Evolutionary conservation across 2,329 filamentous ascomycete species (phyloP), one percentile per base, ranked within the genome.

Genomic region (Fusarium anguioides): DNA sequence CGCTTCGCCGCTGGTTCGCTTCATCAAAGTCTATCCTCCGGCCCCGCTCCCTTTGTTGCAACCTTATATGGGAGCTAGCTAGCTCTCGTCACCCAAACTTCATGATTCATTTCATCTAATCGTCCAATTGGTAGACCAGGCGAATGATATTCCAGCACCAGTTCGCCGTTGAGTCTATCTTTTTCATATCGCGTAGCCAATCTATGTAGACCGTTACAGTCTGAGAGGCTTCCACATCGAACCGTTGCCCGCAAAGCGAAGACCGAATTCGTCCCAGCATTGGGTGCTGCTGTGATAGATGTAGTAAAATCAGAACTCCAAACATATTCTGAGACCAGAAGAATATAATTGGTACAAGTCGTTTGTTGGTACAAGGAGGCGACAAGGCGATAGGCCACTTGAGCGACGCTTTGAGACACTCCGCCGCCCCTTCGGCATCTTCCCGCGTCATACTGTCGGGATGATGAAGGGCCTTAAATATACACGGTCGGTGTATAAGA

Each of bases 311-410:
- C 23, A 90, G 76, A 23, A 88, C 84, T 5, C 84, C 84, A 41
- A 89, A 79, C 39, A 89, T 80, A 60, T 87, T 88, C 66, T 89
- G 86, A 10, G 86, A 86, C 84, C 87, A 89, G 52, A 87, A 86
- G 71, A 88, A 89, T 3, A 86, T 70, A 55, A 84, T 83, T 1
- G 87, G 87, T 1, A 89, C 77, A 7, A 89, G 79, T 33, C 87
- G 78, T 75, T 89, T 90, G 72, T 83, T 83, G 51, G 82, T 79
- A 62, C 83, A 84, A 1, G 84, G 81, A 0, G 87, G 87, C 9
- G 84, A 83, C 77, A 89, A 82, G 21, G 82, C 80, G 23, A 89
- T 79, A 2, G 87, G 87, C 87, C 87, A 90, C 55, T 84, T 80
- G 15, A 89, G 76, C n/a, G 82, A 84, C 3, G 84, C 81, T 66